Evolutionary conservation across 495 filamentous ascomycete genomes (phyloP), one percentile per base, ranked within the genome.

Genomic region (Penicillium diatomitis): DNA sequence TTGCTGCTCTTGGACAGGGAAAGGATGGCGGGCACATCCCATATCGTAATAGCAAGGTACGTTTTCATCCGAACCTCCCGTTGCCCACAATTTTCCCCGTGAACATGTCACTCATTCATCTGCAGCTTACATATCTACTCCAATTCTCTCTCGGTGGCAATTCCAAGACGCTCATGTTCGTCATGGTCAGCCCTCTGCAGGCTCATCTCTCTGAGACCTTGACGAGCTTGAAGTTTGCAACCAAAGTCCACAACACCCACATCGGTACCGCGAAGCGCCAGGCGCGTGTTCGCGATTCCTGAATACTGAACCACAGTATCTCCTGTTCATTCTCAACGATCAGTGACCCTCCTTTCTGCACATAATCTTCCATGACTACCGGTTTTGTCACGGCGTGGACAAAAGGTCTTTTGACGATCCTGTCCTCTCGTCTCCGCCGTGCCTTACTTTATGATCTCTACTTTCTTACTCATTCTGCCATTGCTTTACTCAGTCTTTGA

Each of bases 91-190:
- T 44, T 8, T 6, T 44, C 31, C 27, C 44, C 20, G 7, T 4
- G 29, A 8, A 11, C 45, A 20, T 20, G 20, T 20, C 20, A 11
- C 28, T 55, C 43, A 54, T 40, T 37, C 46, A 49, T 44, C 8
- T 33, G 8, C 49, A 90, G 86, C 78, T 98, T 46, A 98, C 92
- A 7, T 96, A 97, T 52, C 79, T 99, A 30, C 79, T 99, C 27
- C 87, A 96, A 80, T 95, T 90, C 52, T 95, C 89, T 2, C 78
- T 99, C 0, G 90, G 92, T 10, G 94, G 94, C 33, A 96, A 96
- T 61, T 88, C 85, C 48, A 94, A 96, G 70, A 97, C 94, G 4
- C 85, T 99, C 51, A 99, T 97, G 92, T 95, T 99, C 57, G 88
- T 97, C 65, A 97, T 96, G 88, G 85, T 94, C 53, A 90, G 85